These are phyloP conservation scores for Coniophora puteana DNA, from an alignment of 1,284 basidiomycete genomes.

Conservation along the genomic window DNA sequence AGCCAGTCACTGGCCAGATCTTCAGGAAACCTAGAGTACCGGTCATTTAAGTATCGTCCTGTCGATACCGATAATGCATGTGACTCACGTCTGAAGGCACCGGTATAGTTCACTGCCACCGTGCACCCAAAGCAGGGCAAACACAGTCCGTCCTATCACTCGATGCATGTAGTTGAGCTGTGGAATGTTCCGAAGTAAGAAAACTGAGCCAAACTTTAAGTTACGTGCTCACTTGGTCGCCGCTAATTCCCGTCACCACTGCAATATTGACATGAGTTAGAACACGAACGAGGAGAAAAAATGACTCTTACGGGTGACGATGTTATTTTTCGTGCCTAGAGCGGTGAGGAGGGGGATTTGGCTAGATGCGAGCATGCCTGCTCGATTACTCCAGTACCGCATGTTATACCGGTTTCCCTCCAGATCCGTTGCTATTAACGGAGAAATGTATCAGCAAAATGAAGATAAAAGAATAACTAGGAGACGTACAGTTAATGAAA, in stretches of 20 bases:
- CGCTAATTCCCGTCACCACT: slow-evolving; percentile 52
- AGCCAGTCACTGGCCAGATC: slow-evolving; percentile 25
- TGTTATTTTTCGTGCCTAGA: slow-evolving; percentile 57
- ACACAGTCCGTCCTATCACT: slow-evolving; percentile 37
- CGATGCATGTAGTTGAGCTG: slow-evolving; percentile 47
- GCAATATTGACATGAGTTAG: background rate
- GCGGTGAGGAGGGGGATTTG: slow-evolving; percentile 54
- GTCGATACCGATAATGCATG: background rate
- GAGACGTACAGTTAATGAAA: slow-evolving; percentile 41
- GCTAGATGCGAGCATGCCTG: slow-evolving; percentile 42
- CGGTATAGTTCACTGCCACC: slow-evolving; percentile 33
- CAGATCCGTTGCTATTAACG: slow-evolving; percentile 32
- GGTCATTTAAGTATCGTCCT: slow-evolving; percentile 1
- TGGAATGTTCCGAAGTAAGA: background rate
- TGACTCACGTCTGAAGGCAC: background rate
- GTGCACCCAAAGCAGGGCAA: slow-evolving; percentile 46
- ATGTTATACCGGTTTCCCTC: slow-evolving; percentile 35
- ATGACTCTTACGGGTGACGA: slow-evolving; percentile 41
- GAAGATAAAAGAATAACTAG: background rate
- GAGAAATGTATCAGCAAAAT: background rate
- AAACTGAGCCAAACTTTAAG: background rate
- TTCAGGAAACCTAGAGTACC: background rate
- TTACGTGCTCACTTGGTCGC: slow-evolving; percentile 39
- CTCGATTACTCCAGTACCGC: slow-evolving; percentile 44
- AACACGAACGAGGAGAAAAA: background rate